These are phyloP conservation scores for Cladosporium oxysporum DNA, from an alignment of 2,329 filamentous ascomycete genomes.

Conservation along the genomic window DNA sequence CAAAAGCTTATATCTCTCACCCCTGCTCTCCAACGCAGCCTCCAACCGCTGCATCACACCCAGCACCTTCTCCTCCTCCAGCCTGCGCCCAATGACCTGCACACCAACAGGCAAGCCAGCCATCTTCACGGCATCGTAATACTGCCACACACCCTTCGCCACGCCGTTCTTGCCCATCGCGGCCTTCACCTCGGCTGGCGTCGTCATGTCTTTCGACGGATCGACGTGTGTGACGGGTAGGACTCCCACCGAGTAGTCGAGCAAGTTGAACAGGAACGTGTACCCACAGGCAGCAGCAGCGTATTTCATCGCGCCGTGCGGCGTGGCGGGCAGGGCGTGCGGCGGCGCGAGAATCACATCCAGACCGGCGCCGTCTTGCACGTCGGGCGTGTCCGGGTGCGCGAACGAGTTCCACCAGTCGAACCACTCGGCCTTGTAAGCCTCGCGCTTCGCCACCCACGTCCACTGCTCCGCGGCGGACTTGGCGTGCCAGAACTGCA, in stretches of 20 bases:
- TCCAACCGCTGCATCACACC: constrained; percentile 79
- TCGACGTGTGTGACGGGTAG: constrained; percentile 86
- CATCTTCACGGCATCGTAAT: constrained; percentile 82
- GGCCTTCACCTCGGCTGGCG: constrained; percentile 60
- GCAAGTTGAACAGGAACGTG: constrained; percentile 88
- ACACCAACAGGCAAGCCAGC: constrained; percentile 84
- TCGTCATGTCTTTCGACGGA: constrained; percentile 64
- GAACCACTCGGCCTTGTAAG: constrained; percentile 76
- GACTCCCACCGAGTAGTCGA: constrained; percentile 84
- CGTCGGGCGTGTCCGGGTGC: constrained; percentile 19
- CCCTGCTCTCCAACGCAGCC: constrained; percentile 63
- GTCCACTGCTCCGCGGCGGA: constrained; percentile 79
- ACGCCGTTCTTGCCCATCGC: constrained; percentile 68
- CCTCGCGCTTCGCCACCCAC: constrained; percentile 73
- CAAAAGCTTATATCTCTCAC: constrained; percentile 53
- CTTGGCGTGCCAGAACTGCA: constrained; percentile 73
- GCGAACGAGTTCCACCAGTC: constrained; percentile 76
- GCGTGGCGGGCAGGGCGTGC: constrained; percentile 86
- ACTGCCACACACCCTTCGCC: constrained; percentile 78
- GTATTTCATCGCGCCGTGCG: constrained; percentile 82
- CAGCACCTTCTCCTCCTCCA: constrained; percentile 87
- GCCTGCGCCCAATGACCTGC: constrained; percentile 74
- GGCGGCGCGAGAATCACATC: constrained; percentile 83
- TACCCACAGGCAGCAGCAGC: constrained; percentile 87
- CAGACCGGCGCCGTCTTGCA: constrained; percentile 43